Percentiles rank a stretch among this genome's conserved stretches.
These are phyloP conservation scores for Penicillium sp. DNA, from an alignment of 2,329 filamentous ascomycete genomes.

Conservation along the genomic window DNA sequence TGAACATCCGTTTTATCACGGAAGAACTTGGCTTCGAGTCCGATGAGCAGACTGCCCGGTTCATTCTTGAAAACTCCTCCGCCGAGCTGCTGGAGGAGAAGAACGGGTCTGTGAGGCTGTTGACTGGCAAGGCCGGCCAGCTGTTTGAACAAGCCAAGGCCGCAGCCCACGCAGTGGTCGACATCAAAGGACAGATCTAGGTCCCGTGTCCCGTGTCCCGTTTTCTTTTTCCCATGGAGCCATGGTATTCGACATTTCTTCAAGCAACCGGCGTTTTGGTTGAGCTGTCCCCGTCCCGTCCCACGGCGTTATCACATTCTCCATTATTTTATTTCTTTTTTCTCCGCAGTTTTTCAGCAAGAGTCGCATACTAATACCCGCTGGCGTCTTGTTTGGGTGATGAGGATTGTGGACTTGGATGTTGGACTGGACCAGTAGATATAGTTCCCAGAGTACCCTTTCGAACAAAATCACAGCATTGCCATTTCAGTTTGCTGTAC, in stretches of 20 bases:
- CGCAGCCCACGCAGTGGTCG: conserved; percentile 76
- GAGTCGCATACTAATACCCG: conserved; percentile 17
- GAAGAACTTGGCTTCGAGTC: conserved; percentile 95
- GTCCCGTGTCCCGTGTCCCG: conserved; percentile 1
- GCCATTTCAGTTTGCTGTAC: background rate
- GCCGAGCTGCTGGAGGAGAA: conserved; percentile 73
- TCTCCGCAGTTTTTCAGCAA: background rate
- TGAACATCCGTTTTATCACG: conserved; percentile 85
- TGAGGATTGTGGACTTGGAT: conserved; percentile 2
- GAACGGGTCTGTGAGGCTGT: conserved; percentile 66
- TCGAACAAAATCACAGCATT: background rate
- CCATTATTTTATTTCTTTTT: background rate
- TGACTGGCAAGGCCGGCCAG: conserved; percentile 66
- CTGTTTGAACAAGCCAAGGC: conserved; percentile 70
- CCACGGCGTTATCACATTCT: conserved; percentile 4
- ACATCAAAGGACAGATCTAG: conserved; percentile 92
- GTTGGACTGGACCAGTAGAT: conserved; percentile 1
- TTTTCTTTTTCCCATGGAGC: conserved; percentile 3
- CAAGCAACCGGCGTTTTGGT: conserved; percentile 8
- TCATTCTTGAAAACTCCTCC: conserved; percentile 75
- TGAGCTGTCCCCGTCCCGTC: background rate
- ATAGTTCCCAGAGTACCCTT: background rate
- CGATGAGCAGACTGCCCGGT: conserved; percentile 83
- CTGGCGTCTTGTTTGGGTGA: conserved; percentile 3
- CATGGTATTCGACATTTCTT: conserved; percentile 21